Conservation (phyloP, 2,329 filamentous ascomycete species). For the Paraphoma chrysanthemicola region DNA sequence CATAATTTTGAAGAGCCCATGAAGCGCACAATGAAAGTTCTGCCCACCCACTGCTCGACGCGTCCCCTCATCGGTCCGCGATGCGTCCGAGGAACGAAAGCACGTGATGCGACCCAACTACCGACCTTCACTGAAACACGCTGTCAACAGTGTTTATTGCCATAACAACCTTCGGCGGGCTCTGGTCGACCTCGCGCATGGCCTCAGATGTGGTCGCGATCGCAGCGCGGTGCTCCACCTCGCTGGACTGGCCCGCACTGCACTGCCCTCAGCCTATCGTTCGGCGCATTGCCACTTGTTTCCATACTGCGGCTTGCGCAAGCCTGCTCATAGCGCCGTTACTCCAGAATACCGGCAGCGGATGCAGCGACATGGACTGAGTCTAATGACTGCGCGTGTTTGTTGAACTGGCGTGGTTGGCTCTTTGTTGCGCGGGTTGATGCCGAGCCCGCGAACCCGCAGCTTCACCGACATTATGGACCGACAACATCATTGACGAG, state of each 20-base stretch:
- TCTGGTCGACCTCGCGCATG: slow-evolving; percentile 16
- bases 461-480: slow-evolving; percentile 40
- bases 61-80: slow-evolving; percentile 8
- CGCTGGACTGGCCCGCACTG: slow-evolving; percentile 21
- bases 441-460: slow-evolving; percentile 19
- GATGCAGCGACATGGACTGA: slow-evolving; percentile 11
- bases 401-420: slow-evolving; percentile 22
- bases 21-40: background rate
- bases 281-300: slow-evolving; percentile 30
- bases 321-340: slow-evolving; percentile 12
- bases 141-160: slow-evolving; percentile 20
- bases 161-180: slow-evolving; percentile 18
- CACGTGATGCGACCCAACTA: slow-evolving; percentile 16
- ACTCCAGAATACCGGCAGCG: slow-evolving; percentile 18
- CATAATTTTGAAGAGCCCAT: background rate
- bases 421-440: slow-evolving; percentile 36
- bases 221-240: slow-evolving; percentile 19
- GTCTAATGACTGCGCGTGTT: slow-evolving; percentile 10
- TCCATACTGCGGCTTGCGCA: slow-evolving; percentile 34
- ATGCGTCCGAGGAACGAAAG: slow-evolving; percentile 13
- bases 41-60: slow-evolving; percentile 9
- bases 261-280: slow-evolving; percentile 37
- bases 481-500: slow-evolving; percentile 35
- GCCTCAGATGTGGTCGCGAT: slow-evolving; percentile 23
- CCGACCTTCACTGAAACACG: slow-evolving; percentile 18